Evolutionary conservation across 495 filamentous ascomycete genomes (phyloP), one percentile per base, ranked within the genome.

Genomic region (Lepidopterella palustris): DNA sequence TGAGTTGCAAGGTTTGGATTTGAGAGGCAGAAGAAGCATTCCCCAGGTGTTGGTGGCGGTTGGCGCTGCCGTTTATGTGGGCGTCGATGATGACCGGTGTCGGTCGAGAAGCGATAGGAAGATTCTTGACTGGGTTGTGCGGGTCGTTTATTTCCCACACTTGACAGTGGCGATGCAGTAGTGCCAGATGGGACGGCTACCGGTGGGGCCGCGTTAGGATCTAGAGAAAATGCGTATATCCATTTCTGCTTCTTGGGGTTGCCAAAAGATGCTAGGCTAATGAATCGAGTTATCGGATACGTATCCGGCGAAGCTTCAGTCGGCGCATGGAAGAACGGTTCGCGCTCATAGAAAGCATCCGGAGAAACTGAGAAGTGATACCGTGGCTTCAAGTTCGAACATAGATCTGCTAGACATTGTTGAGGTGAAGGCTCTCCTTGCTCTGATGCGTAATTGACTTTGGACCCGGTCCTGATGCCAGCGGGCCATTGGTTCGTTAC

Each of bases 11-110:
- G 73, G 55, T 84, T 85, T 18, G 85, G 82, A 69, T 93, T 97
- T 8, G 86, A 87, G 4, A 97, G 78, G 70, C 93, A 98, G 79
- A 98, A 97, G 79, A 92, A 98, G 70, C 93, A 98, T 61, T 83
- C 79, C 23, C 86, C 84, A 0, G 90, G 90, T 3, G 83, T 83
- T 4, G 87, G 84, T 0, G 87, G 87, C 8, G 80, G 77, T 82
- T 79, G 45, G 69, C 77, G 71, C 23, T 76, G 74, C 32, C 73
- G 63, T 57, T 65, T 39, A 45, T 70, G 31, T 21, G 54, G 29
- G 52, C 39, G 56, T 24, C 59, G 28, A 40, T 55, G 21, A 45
- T 68, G 59, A 57, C 67, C 54, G 45, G 76, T 70, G 48, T 73
- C 64, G 53, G 71, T 67, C 25, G 80, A 76, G 70, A 87, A 91